phyloP scores from a whole-genome alignment of 306 rosid species.

The Cucumis sativus region DNA sequence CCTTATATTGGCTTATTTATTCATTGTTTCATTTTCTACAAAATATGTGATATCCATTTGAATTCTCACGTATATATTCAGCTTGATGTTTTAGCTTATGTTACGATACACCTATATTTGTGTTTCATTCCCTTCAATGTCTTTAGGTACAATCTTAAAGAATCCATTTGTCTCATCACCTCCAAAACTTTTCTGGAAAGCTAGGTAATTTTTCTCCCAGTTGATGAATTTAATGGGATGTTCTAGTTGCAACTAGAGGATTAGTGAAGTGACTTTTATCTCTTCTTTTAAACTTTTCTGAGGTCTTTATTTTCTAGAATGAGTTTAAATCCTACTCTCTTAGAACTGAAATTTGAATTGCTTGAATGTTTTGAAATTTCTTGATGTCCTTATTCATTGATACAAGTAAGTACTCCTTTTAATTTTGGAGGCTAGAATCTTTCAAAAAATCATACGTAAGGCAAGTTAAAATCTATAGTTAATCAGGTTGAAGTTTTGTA shows the following conservation, averaged over 20 bases:
- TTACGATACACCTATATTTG: background rate
- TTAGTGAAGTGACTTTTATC: background rate
- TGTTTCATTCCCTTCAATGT: background rate
- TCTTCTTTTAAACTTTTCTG: background rate
- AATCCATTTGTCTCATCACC: slow-evolving; percentile 46
- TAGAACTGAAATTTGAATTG: background rate
- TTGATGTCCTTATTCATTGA: background rate
- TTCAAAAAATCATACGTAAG: background rate
- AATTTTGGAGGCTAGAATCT: background rate
- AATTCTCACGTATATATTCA: background rate
- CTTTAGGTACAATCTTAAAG: slow-evolving; percentile 59
- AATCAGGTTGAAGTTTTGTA: slow-evolving; percentile 16
- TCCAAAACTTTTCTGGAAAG: slow-evolving; percentile 39
- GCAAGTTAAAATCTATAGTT: background rate
- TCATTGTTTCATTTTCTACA: background rate
- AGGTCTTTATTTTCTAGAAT: background rate
- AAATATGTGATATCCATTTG: background rate
- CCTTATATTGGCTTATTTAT: background rate
- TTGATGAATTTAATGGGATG: background rate
- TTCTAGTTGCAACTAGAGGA: background rate
- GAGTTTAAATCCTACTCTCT: background rate
- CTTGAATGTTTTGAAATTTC: background rate
- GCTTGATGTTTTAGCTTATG: background rate
- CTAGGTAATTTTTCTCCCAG: slow-evolving; percentile 26
- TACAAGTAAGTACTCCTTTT: background rate